These are phyloP conservation scores for Macrolepiota dolichaula DNA, from an alignment of 768 basidiomycete genomes.

Conservation along the genomic window DNA sequence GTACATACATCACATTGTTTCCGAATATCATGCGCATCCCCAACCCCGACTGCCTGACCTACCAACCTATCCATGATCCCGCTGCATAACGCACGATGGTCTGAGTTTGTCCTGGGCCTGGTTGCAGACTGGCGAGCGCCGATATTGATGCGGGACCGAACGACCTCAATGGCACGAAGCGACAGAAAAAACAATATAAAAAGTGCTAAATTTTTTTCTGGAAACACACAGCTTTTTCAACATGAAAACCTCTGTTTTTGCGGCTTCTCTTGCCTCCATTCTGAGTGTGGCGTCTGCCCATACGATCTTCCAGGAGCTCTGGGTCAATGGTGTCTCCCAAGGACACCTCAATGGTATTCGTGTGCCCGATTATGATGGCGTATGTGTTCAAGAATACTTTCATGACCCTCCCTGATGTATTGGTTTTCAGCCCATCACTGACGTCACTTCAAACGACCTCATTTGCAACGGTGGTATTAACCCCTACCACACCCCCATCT, in stretches of 20 bases:
- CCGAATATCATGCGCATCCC: constrained; percentile 1
- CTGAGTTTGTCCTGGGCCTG: neutral
- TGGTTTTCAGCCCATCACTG: constrained; percentile 7
- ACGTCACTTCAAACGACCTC: constrained; percentile 9
- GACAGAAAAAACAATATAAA: neutral
- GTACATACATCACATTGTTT: neutral
- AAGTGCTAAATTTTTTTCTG: neutral
- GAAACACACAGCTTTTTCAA: neutral
- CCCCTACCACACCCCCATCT: constrained; percentile 23
- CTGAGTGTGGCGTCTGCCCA: constrained; percentile 38
- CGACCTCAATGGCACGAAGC: neutral
- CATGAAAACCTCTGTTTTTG: constrained; percentile 23
- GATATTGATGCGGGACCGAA: neutral
- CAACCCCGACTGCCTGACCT: neutral
- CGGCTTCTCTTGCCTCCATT: constrained; percentile 26
- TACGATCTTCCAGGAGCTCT: constrained; percentile 53
- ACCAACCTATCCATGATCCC: neutral
- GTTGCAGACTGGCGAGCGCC: neutral
- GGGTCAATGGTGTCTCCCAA: constrained; percentile 48
- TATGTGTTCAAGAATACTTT: constrained; percentile 13
- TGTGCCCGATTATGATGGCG: constrained; percentile 42
- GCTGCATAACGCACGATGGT: neutral
- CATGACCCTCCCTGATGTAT: neutral
- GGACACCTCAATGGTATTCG: constrained; percentile 40
- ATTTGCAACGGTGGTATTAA: constrained; percentile 10